Evolutionary conservation across 1,284 basidiomycete genomes (phyloP).

Genomic region (Cryptococcus amylolentus): DNA sequence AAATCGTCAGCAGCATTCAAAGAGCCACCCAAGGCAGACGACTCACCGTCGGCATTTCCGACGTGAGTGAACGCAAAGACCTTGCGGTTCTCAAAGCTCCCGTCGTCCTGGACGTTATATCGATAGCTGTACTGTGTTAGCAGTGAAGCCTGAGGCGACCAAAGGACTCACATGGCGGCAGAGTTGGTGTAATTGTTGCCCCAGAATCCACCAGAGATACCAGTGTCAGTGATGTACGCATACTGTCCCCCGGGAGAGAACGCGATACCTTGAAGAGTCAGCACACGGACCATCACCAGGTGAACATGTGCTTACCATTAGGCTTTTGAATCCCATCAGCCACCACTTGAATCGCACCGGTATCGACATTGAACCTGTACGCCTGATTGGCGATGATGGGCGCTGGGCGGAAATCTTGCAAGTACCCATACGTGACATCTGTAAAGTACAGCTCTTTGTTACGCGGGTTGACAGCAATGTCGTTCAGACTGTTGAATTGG

Average conservation of each 20-base stretch:
- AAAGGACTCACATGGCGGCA: constrained; percentile 26
- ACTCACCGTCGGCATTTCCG: constrained; percentile 31
- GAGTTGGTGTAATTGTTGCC: constrained; percentile 14
- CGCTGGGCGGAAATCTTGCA: constrained; percentile 47
- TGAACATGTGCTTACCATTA: constrained; percentile 26
- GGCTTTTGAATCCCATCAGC: constrained; percentile 60
- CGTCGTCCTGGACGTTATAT: not conserved
- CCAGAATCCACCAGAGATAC: constrained; percentile 22
- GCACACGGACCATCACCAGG: constrained; percentile 29
- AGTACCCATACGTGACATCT: constrained; percentile 20
- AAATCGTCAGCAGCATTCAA: not conserved
- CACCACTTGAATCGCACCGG: constrained; percentile 61
- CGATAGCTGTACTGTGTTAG: not conserved
- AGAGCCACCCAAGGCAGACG: not conserved
- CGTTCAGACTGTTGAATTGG: constrained; percentile 75
- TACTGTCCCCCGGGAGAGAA: constrained; percentile 13
- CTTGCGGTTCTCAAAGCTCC: constrained; percentile 21
- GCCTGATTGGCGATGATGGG: constrained; percentile 61
- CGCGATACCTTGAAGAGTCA: constrained; percentile 43
- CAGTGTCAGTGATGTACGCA: constrained; percentile 31
- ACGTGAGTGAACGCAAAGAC: constrained; percentile 37
- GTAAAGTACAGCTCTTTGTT: not conserved
- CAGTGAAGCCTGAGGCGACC: not conserved
- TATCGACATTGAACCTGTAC: constrained; percentile 65
- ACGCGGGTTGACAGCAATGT: constrained; percentile 63